A percentile compares a stretch with the other conserved stretches of the same genome.
These are phyloP conservation scores for Astragalus membranaceus DNA, from an alignment of 306 rosid species.

Conservation along the genomic window DNA sequence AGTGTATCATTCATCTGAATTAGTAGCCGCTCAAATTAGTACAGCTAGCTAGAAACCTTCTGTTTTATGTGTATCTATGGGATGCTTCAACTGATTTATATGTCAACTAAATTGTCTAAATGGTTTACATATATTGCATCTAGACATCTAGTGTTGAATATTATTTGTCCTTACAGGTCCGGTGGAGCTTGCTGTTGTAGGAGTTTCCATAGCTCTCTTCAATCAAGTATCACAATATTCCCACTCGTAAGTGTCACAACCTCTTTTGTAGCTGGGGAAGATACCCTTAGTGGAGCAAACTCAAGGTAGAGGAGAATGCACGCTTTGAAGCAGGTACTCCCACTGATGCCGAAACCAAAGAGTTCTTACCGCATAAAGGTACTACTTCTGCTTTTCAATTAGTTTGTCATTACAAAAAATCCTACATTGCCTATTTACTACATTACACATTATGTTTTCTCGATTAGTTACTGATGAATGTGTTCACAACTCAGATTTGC, in stretches of 20 bases:
- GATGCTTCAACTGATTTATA: no score
- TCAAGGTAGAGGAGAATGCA: no score
- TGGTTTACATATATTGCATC: no score
- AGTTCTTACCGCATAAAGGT: slow-evolving; percentile 57
- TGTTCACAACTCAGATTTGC: no score
- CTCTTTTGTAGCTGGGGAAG: slow-evolving; percentile 97
- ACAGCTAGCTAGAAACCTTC: no score
- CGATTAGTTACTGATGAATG: slow-evolving; percentile 32
- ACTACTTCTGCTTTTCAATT: neutral
- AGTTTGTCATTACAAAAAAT: no score
- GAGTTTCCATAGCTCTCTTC: slow-evolving; percentile 90
- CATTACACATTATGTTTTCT: neutral
- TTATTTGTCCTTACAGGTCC: slow-evolving; percentile 54
- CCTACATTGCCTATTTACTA: no score
- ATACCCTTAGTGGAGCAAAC: slow-evolving; percentile 33
- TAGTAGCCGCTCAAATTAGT: no score
- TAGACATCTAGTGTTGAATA: no score
- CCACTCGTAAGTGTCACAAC: slow-evolving; percentile 94
- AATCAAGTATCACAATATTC: slow-evolving; percentile 92
- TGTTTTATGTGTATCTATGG: no score
- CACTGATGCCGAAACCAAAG: slow-evolving; percentile 38
- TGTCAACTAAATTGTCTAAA: no score
- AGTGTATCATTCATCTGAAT: no score
- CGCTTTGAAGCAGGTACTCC: slow-evolving; percentile 40
- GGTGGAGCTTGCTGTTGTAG: slow-evolving; percentile 95